phyloP scores from a whole-genome alignment of 1,284 basidiomycete species.

The Ustilago vetiveriae region DNA sequence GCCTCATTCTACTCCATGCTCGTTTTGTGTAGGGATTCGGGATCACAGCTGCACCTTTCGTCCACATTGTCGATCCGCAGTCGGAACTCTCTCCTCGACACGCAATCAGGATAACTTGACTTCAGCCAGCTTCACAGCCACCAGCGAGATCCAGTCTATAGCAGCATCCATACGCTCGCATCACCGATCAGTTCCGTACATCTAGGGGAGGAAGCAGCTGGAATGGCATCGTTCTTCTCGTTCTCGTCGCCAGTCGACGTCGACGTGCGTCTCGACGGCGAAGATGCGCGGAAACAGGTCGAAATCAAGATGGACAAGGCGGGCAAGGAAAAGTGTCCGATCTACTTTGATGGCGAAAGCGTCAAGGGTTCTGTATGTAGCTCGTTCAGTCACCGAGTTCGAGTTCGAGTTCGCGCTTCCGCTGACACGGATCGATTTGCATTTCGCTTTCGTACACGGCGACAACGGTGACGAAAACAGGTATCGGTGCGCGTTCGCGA shows the following conservation, averaged over 20 bases:
- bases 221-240: constrained; percentile 88
- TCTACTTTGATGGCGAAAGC: constrained; percentile 94
- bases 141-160: neutral
- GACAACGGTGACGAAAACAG: constrained; percentile 68
- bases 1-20: too few relatives aligned
- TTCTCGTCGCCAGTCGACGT: constrained; percentile 90
- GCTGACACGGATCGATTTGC: too few relatives aligned
- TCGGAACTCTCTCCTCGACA: too few relatives aligned
- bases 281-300: constrained; percentile 82
- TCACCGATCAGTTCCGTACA: too few relatives aligned
- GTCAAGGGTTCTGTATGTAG: constrained; percentile 82
- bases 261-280: constrained; percentile 82
- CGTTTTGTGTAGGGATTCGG: too few relatives aligned
- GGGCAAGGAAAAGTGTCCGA: constrained; percentile 81
- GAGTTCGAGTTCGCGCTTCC: too few relatives aligned
- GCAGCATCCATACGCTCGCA: neutral
- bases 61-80: too few relatives aligned
- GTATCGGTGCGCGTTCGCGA: constrained; percentile 88
- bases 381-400: too few relatives aligned
- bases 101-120: too few relatives aligned
- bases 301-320: constrained; percentile 77
- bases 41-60: too few relatives aligned
- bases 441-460: neutral
- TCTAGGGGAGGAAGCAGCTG: too few relatives aligned
- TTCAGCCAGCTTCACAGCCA: neutral